phyloP scores from a whole-genome alignment of 2,329 filamentous ascomycete genomes.

The Aspergillus viridinutans region DNA sequence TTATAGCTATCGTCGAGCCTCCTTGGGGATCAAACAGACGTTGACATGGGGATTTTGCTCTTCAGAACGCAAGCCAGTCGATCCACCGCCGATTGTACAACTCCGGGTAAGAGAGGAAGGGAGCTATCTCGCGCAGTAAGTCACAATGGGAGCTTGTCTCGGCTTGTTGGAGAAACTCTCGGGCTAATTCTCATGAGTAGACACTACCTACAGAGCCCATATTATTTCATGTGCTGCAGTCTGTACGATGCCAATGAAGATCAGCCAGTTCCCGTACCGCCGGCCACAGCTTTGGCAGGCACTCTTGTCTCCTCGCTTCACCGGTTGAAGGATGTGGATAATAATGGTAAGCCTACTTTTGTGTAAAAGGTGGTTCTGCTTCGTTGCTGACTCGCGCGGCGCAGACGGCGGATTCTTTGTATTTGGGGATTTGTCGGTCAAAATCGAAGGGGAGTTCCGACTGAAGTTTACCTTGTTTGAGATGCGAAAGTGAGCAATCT shows the following conservation, averaged over 20 bases:
- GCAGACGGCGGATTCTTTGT: slow-evolving; percentile 79
- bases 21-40: slow-evolving; percentile 2
- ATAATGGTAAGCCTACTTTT: slow-evolving; percentile 46
- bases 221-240: slow-evolving; percentile 59
- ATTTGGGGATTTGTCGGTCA: slow-evolving; percentile 82
- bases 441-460: slow-evolving; percentile 66
- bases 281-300: slow-evolving; percentile 60
- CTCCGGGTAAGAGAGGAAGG: slow-evolving; percentile 51
- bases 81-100: slow-evolving; percentile 78
- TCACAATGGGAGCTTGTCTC: slow-evolving; percentile 12
- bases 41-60: slow-evolving; percentile 10
- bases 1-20: neutral
- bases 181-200: slow-evolving; percentile 32
- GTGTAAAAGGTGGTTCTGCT: neutral
- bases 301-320: slow-evolving; percentile 77
- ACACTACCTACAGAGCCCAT: slow-evolving; percentile 61
- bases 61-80: slow-evolving; percentile 76
- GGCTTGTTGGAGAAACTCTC: neutral
- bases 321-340: slow-evolving; percentile 72
- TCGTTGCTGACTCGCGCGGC: slow-evolving; percentile 5
- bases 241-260: slow-evolving; percentile 51
- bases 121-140: slow-evolving; percentile 58
- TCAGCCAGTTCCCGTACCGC: slow-evolving; percentile 39
- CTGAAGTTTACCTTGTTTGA: slow-evolving; percentile 77
- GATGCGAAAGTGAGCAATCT: slow-evolving; percentile 52